phyloP scores from a whole-genome alignment of 371 early-diverging fungal species.

The Amoeboradix gromovi region DNA sequence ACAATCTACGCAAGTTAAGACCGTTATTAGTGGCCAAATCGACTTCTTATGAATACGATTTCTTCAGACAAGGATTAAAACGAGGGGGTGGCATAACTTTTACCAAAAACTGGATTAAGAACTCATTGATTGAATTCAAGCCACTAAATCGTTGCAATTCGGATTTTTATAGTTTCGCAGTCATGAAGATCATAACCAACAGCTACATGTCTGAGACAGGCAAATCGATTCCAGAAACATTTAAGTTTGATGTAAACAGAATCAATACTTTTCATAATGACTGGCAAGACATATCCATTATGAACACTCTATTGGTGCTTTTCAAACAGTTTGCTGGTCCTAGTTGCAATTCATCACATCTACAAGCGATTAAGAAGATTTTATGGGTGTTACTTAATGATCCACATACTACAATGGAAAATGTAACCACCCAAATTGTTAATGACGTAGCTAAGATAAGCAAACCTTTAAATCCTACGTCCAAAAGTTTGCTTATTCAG shows the following conservation, averaged over 20 bases:
- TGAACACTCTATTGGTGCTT: background rate
- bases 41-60: slow-evolving; percentile 26
- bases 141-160: background rate
- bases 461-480: background rate
- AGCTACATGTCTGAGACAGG: background rate
- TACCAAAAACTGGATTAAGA: background rate
- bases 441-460: background rate
- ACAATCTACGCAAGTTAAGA: slow-evolving; percentile 22
- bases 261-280: background rate
- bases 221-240: background rate
- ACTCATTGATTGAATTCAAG: background rate
- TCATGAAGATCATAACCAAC: background rate
- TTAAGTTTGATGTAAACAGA: background rate
- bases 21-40: slow-evolving; percentile 24
- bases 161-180: background rate
- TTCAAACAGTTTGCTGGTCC: background rate
- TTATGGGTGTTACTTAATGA: slow-evolving; percentile 1
- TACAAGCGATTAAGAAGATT: background rate
- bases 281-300: slow-evolving; percentile 1
- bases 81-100: background rate
- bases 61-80: slow-evolving; percentile 13
- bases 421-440: background rate
- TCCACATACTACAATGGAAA: background rate
- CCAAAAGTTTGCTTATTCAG: background rate
- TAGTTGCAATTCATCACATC: background rate